phyloP scores from a whole-genome alignment of 257 asterid species.

The Perilla frutescens region DNA sequence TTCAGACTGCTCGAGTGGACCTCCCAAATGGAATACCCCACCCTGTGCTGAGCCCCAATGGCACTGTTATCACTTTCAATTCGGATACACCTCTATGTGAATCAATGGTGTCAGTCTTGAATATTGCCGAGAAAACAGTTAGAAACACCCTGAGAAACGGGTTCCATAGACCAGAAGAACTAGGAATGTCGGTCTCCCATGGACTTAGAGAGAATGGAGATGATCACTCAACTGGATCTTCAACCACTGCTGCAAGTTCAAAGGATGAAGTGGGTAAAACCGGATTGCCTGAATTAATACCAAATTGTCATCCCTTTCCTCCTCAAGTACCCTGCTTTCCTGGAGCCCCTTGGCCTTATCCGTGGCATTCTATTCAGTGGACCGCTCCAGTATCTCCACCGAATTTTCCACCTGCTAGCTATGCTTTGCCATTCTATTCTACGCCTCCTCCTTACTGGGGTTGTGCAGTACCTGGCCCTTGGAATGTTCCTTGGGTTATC shows the following conservation, averaged over 20 bases:
- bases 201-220: slow-evolving; percentile 35
- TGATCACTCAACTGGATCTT: slow-evolving; percentile 41
- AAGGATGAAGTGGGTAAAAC: slow-evolving; percentile 33
- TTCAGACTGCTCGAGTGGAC: slow-evolving; percentile 35
- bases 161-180: slow-evolving; percentile 30
- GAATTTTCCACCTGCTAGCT: slow-evolving; percentile 43
- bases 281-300: slow-evolving; percentile 27
- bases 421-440: slow-evolving; percentile 60
- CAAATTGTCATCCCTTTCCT: slow-evolving; percentile 46
- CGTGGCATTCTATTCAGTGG: slow-evolving; percentile 51
- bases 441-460: slow-evolving; percentile 57
- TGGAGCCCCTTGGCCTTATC: slow-evolving; percentile 47
- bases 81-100: slow-evolving; percentile 49
- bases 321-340: slow-evolving; percentile 43
- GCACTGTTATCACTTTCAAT: slow-evolving; percentile 43
- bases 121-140: slow-evolving; percentile 39
- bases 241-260: slow-evolving; percentile 33
- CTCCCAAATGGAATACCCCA: slow-evolving; percentile 43
- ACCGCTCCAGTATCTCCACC: slow-evolving; percentile 42
- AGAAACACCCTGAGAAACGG: slow-evolving; percentile 24
- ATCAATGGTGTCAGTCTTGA: slow-evolving; percentile 46
- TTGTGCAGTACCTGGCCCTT: slow-evolving; percentile 45
- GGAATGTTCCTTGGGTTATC: slow-evolving; percentile 52
- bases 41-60: slow-evolving; percentile 38
- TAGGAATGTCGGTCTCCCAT: slow-evolving; percentile 34